A percentile compares a stretch with the other conserved stretches of the same genome.
These are phyloP conservation scores for Alliaria petiolata DNA, from an alignment of 345 rosid genomes.

Conservation along the genomic window DNA sequence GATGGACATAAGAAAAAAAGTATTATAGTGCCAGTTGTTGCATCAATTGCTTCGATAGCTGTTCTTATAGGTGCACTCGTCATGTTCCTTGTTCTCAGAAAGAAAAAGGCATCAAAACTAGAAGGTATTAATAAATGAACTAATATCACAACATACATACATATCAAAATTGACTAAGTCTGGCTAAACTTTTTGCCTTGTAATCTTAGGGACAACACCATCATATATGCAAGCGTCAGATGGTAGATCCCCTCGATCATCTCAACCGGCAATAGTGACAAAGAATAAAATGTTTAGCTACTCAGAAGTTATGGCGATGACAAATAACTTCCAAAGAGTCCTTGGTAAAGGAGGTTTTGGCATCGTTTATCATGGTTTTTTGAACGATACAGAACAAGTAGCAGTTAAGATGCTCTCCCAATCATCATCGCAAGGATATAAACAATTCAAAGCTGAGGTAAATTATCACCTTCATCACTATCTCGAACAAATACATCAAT, in stretches of 20 bases:
- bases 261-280: not conserved
- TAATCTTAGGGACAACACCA: not conserved
- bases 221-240: not conserved
- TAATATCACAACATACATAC: not conserved
- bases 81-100: not conserved
- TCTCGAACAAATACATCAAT: not conserved
- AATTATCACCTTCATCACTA: not conserved
- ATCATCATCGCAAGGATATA: constrained; percentile 26
- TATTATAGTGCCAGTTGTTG: constrained; percentile 22
- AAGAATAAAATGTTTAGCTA: constrained; percentile 12
- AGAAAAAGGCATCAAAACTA: not conserved
- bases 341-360: constrained; percentile 47
- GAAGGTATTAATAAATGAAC: not conserved
- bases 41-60: not conserved
- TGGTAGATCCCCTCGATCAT: not conserved
- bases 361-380: constrained; percentile 30
- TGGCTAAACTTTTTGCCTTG: not conserved
- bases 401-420: constrained; percentile 36
- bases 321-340: constrained; percentile 31
- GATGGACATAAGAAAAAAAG: not conserved
- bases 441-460: constrained; percentile 37
- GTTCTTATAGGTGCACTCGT: not conserved
- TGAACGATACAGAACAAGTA: constrained; percentile 23
- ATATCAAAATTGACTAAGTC: not conserved
- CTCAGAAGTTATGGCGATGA: constrained; percentile 26